Evolutionary conservation across 768 basidiomycete genomes (phyloP).

Genomic region (Calvatia gigantea): DNA sequence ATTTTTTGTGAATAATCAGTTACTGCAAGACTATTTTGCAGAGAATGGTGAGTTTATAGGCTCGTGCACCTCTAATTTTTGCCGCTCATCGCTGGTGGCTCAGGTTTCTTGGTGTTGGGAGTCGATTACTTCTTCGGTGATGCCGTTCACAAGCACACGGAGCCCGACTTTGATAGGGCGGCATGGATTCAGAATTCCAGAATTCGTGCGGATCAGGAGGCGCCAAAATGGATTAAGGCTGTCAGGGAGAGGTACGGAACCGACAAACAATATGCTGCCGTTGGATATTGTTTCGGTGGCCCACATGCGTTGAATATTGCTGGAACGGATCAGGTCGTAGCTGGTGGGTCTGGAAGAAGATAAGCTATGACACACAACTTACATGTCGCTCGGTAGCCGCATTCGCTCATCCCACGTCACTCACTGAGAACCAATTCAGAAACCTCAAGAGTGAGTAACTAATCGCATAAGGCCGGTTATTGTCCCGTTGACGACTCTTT

Average conservation of each 20-base stretch:
- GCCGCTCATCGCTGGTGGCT: background rate
- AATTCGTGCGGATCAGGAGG: constrained; percentile 31
- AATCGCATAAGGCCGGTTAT: background rate
- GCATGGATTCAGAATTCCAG: constrained; percentile 39
- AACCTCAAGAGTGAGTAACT: constrained; percentile 42
- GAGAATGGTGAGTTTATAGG: constrained; percentile 39
- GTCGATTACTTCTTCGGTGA: constrained; percentile 67
- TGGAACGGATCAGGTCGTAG: constrained; percentile 41
- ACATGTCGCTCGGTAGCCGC: constrained; percentile 34
- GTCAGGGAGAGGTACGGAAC: constrained; percentile 43
- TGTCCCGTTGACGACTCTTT: background rate
- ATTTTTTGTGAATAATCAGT: constrained; percentile 52
- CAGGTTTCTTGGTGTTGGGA: constrained; percentile 58
- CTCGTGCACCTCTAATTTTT: background rate
- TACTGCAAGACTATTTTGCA: constrained; percentile 65
- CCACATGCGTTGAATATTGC: constrained; percentile 47
- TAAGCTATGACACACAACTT: background rate
- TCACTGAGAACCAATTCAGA: constrained; percentile 45
- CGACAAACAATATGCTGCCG: constrained; percentile 39
- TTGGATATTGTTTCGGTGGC: constrained; percentile 58
- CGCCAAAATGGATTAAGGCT: constrained; percentile 50
- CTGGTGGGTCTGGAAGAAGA: constrained; percentile 30
- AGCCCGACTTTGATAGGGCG: constrained; percentile 32
- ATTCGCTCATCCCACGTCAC: constrained; percentile 51
- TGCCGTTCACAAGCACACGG: constrained; percentile 37